Conservation (phyloP, 2,329 filamentous ascomycete genomes). For the Curvularia lunata region DNA sequence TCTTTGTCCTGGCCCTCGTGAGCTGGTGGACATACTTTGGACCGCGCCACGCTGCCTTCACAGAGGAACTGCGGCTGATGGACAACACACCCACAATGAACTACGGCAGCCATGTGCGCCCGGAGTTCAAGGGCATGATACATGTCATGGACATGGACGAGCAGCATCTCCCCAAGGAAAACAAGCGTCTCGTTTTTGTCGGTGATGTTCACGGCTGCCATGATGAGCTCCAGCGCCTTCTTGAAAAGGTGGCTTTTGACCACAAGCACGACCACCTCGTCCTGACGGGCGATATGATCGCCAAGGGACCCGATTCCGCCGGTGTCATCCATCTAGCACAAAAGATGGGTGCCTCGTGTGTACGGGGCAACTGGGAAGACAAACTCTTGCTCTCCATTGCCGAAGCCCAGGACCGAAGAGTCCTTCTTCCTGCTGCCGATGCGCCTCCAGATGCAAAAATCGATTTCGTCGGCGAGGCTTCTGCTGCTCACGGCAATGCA, state of each 20-base stretch:
- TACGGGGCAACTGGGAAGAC: constrained; percentile 94
- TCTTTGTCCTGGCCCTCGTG: constrained; percentile 40
- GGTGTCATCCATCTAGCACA: constrained; percentile 80
- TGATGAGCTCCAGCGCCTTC: constrained; percentile 63
- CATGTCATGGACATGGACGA: constrained; percentile 59
- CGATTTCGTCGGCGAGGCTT: constrained; percentile 38
- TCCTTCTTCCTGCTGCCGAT: constrained; percentile 37
- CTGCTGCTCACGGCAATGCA: constrained; percentile 44
- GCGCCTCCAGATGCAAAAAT: constrained; percentile 39
- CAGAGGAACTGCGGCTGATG: constrained; percentile 46
- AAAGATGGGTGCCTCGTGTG: constrained; percentile 74
- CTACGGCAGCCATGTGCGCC: constrained; percentile 58
- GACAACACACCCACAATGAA: constrained; percentile 30
- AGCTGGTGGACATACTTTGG: constrained; percentile 48
- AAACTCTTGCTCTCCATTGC: constrained; percentile 72
- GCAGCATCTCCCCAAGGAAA: constrained; percentile 52
- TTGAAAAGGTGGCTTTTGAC: constrained; percentile 71
- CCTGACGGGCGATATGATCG: constrained; percentile 59
- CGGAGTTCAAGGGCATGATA: constrained; percentile 58
- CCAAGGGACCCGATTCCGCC: constrained; percentile 79
- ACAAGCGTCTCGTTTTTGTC: constrained; percentile 74
- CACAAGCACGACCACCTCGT: constrained; percentile 58
- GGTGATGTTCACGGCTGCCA: constrained; percentile 94
- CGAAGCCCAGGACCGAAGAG: constrained; percentile 38
- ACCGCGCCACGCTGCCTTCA: constrained; percentile 46